A percentile compares a stretch with the other conserved stretches of the same genome.
Evolutionary conservation across 1,284 basidiomycete genomes (phyloP).

Genomic region (Malassezia yamatoensis): DNA sequence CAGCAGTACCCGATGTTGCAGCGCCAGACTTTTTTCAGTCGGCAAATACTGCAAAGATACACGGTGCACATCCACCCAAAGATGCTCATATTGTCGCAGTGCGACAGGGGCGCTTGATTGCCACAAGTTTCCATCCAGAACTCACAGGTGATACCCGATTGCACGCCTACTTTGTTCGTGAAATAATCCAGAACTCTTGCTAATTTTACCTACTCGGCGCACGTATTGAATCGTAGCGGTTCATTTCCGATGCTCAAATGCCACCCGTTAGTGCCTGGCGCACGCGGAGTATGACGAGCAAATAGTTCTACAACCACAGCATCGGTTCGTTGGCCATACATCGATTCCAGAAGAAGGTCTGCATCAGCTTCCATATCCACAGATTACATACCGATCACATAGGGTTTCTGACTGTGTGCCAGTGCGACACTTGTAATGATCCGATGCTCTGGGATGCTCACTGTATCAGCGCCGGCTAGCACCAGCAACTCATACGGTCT

Average conservation of each 20-base stretch:
- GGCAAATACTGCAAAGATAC: neutral
- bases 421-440: constrained; percentile 7
- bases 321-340: neutral
- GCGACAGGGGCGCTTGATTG: constrained; percentile 69
- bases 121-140: constrained; percentile 92
- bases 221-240: constrained; percentile 53
- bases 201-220: constrained; percentile 2
- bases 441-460: neutral
- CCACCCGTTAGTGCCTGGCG: constrained; percentile 33
- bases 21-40: constrained; percentile 6
- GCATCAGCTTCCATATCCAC: neutral
- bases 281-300: constrained; percentile 36
- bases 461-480: neutral
- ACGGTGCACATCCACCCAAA: constrained; percentile 5
- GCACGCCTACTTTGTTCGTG: constrained; percentile 68
- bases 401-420: constrained; percentile 15
- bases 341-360: neutral
- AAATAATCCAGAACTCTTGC: neutral
- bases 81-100: constrained; percentile 66
- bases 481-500: constrained; percentile 19
- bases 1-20: constrained; percentile 32
- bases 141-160: constrained; percentile 75
- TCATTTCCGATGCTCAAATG: constrained; percentile 57
- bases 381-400: neutral
- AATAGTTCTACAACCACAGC: constrained; percentile 36